Evolutionary conservation across 2,329 filamentous ascomycete genomes (phyloP).

Genomic region (Myriosclerotinia duriaeana): DNA sequence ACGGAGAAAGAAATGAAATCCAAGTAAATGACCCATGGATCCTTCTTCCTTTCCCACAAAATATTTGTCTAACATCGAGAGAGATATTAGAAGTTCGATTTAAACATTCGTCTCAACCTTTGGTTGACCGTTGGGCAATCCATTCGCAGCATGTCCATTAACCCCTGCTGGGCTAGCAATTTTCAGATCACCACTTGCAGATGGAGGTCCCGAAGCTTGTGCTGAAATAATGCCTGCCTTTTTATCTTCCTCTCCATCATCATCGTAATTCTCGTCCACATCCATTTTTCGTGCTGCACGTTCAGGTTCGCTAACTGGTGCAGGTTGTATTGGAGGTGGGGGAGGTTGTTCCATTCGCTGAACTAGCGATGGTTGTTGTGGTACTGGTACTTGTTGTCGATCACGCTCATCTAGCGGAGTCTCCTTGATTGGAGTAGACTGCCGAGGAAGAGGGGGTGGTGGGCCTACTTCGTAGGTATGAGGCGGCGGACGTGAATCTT

Average conservation of each 20-base stretch:
- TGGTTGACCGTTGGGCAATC: slow-evolving; percentile 37
- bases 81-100: not conserved
- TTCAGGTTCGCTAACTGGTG: slow-evolving; percentile 69
- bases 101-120: slow-evolving; percentile 36
- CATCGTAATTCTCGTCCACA: slow-evolving; percentile 95
- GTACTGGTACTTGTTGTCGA: slow-evolving; percentile 42
- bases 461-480: slow-evolving; percentile 50
- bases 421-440: slow-evolving; percentile 46
- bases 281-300: slow-evolving; percentile 90
- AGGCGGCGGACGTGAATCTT: slow-evolving; percentile 49
- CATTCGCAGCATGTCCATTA: slow-evolving; percentile 39
- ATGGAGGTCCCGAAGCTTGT: slow-evolving; percentile 48
- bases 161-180: slow-evolving; percentile 49
- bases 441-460: slow-evolving; percentile 41
- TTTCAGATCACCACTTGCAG: slow-evolving; percentile 49
- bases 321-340: slow-evolving; percentile 45
- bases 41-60: not conserved
- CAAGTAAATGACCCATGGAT: not conserved
- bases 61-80: not conserved
- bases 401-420: slow-evolving; percentile 56
- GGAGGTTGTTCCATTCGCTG: slow-evolving; percentile 42
- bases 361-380: slow-evolving; percentile 38
- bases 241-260: slow-evolving; percentile 85
- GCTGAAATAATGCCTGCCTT: slow-evolving; percentile 53
- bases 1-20: not conserved